phyloP scores from a whole-genome alignment of 2,329 filamentous ascomycete genomes.

The Fonsecaea monophora region DNA sequence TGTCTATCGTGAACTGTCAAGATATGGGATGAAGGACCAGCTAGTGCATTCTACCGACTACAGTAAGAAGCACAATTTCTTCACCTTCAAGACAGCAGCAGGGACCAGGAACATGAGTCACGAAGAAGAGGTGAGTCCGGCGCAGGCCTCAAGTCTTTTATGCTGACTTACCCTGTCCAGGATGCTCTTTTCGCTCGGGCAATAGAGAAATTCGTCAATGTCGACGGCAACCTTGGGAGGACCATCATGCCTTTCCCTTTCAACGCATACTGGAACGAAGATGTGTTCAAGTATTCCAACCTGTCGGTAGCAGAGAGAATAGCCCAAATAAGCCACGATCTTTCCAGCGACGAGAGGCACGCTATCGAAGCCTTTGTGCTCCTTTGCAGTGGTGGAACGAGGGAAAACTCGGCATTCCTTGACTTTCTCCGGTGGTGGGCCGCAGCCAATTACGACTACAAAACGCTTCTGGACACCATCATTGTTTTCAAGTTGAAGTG shows the following conservation, averaged over 20 bases:
- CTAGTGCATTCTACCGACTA: constrained; percentile 52
- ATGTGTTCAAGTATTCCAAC: constrained; percentile 48
- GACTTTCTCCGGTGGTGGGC: constrained; percentile 60
- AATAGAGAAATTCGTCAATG: constrained; percentile 54
- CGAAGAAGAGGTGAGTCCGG: constrained; percentile 48
- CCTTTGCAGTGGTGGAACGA: constrained; percentile 53
- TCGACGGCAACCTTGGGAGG: constrained; percentile 52
- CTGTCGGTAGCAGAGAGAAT: constrained; percentile 54
- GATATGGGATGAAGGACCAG: constrained; percentile 55
- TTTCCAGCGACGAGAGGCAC: constrained; percentile 52
- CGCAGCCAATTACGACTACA: constrained; percentile 51
- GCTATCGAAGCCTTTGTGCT: constrained; percentile 52
- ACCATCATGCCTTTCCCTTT: constrained; percentile 53
- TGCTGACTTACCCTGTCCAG: constrained; percentile 35
- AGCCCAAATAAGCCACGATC: constrained; percentile 47
- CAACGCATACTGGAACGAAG: constrained; percentile 45
- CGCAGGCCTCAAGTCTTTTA: not conserved
- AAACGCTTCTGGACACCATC: constrained; percentile 49
- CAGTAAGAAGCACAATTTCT: constrained; percentile 52
- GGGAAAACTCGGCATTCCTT: constrained; percentile 54
- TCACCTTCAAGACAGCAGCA: constrained; percentile 46
- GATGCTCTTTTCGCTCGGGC: constrained; percentile 46
- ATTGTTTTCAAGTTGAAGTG: constrained; percentile 53
- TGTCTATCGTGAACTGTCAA: constrained; percentile 54
- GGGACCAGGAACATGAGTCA: constrained; percentile 49